Evolutionary conservation across 352 stramenopile species (phyloP).

Genomic region (Pythium coloratum): DNA sequence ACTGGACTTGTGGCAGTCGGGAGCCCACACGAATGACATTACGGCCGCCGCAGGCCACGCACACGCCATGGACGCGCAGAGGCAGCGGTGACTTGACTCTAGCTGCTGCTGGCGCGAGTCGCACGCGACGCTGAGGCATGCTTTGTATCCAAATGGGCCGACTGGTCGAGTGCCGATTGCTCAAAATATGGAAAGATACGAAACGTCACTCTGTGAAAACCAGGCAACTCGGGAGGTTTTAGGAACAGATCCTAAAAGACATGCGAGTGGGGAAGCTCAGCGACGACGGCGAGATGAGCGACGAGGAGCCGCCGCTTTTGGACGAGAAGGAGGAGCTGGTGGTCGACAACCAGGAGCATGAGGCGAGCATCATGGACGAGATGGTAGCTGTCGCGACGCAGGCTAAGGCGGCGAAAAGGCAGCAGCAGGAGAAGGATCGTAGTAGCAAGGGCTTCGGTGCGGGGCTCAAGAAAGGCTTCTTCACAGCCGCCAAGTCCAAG

Average conservation of each 20-base stretch:
- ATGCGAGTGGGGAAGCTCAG: not conserved
- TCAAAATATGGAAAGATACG: conserved; percentile 3
- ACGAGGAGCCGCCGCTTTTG: conserved; percentile 56
- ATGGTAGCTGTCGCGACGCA: conserved; percentile 58
- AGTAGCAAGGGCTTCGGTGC: conserved; percentile 52
- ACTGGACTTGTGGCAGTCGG: conserved; percentile 34
- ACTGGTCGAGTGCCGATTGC: not conserved
- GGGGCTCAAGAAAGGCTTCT: conserved; percentile 78
- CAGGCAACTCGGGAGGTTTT: no score
- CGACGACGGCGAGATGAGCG: conserved; percentile 14
- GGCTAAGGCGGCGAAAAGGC: conserved; percentile 53
- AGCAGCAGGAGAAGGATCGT: conserved; percentile 44
- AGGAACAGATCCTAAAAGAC: no score
- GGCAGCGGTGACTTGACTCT: conserved; percentile 9
- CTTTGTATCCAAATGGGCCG: not conserved
- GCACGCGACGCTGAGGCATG: conserved; percentile 8
- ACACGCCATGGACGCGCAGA: conserved; percentile 39
- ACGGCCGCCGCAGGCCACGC: conserved; percentile 50
- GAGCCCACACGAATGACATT: conserved; percentile 29
- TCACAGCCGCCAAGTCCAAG: conserved; percentile 20
- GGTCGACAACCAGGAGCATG: conserved; percentile 36
- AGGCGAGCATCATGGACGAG: conserved; percentile 71
- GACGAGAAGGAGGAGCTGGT: conserved; percentile 9
- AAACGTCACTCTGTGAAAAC: conserved; percentile 5
- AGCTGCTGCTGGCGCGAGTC: not conserved